Conservation (phyloP, 2,329 filamentous ascomycete genomes). For the Elsinoe arachidis region DNA sequence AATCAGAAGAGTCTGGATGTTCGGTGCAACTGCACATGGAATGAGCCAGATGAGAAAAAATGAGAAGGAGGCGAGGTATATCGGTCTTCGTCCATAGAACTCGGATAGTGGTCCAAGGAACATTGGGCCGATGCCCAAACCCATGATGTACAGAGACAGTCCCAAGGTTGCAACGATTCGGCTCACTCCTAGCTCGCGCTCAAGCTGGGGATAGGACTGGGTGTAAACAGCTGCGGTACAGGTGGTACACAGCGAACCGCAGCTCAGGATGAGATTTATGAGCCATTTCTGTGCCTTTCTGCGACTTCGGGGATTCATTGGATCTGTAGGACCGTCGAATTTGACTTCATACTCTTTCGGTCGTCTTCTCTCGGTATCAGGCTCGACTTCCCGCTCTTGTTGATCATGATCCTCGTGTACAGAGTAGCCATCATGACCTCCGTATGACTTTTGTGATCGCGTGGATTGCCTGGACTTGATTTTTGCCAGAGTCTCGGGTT, state of each 20-base stretch:
- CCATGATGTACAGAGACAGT: slow-evolving; percentile 73
- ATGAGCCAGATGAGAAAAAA: slow-evolving; percentile 69
- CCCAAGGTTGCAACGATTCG: slow-evolving; percentile 69
- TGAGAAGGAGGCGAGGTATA: slow-evolving; percentile 67
- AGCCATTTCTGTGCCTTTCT: slow-evolving; percentile 60
- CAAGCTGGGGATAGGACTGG: slow-evolving; percentile 68
- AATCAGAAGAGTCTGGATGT: slow-evolving; percentile 72
- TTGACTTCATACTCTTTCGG: slow-evolving; percentile 56
- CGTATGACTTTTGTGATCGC: slow-evolving; percentile 22
- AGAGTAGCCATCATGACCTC: slow-evolving; percentile 24
- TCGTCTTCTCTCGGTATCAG: slow-evolving; percentile 3
- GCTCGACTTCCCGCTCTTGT: slow-evolving; percentile 12
- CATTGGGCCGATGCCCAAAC: slow-evolving; percentile 53
- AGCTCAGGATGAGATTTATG: slow-evolving; percentile 64
- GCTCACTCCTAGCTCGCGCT: slow-evolving; percentile 62
- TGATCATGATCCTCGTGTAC: slow-evolving; percentile 18
- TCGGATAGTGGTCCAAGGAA: slow-evolving; percentile 42
- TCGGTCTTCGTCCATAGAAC: slow-evolving; percentile 74
- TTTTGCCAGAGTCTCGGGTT: slow-evolving; percentile 15
- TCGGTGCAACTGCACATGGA: slow-evolving; percentile 70
- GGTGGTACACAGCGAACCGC: slow-evolving; percentile 73
- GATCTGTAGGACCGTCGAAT: slow-evolving; percentile 69
- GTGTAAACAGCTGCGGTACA: slow-evolving; percentile 86
- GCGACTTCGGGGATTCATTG: slow-evolving; percentile 65
- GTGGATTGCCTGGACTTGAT: slow-evolving; percentile 22